Conservation (phyloP, 1,284 basidiomycete species). For the Sporisorium iseilematis-ciliati region DNA sequence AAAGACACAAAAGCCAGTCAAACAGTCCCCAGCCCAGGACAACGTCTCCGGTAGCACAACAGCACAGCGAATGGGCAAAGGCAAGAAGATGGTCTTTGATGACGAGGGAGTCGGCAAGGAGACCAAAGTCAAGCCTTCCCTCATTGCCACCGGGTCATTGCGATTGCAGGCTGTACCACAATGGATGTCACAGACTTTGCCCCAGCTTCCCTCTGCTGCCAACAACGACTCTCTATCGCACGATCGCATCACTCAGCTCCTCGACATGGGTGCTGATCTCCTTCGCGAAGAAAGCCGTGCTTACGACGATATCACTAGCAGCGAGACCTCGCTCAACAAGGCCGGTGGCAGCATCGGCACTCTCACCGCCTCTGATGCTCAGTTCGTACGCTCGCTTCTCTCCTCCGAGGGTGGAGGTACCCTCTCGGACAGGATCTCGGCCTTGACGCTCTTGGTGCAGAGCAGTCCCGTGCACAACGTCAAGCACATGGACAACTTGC, state of each 20-base stretch:
- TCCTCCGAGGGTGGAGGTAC: conserved; percentile 73
- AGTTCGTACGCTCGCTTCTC: conserved; percentile 66
- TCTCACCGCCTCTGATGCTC: conserved; percentile 62
- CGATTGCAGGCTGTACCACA: conserved; percentile 53
- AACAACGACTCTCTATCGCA: conserved; percentile 19
- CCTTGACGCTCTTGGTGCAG: conserved; percentile 89
- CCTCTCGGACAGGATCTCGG: conserved; percentile 91
- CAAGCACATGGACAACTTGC: conserved; percentile 73
- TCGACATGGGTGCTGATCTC: conserved; percentile 52
- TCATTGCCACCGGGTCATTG: conserved; percentile 24
- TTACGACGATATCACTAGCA: conserved; percentile 59
- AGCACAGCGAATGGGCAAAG: conserved; percentile 39
- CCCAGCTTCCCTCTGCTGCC: conserved; percentile 34
- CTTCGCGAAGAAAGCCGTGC: conserved; percentile 57
- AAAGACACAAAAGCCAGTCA: conserved; percentile 23
- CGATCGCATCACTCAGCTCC: conserved; percentile 53
- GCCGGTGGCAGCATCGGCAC: conserved; percentile 59
- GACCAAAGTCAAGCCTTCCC: conserved; percentile 23
- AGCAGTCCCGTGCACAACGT: conserved; percentile 89
- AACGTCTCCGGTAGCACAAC: conserved; percentile 21
- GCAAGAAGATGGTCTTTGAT: conserved; percentile 58
- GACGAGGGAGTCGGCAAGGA: conserved; percentile 45
- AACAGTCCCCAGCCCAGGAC: conserved; percentile 15
- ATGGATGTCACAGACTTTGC: conserved; percentile 48
- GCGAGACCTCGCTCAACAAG: conserved; percentile 53